Percentiles rank a stretch among this genome's conserved stretches.
These are phyloP conservation scores for Malus orientalis DNA, from an alignment of 306 rosid species.

Conservation along the genomic window DNA sequence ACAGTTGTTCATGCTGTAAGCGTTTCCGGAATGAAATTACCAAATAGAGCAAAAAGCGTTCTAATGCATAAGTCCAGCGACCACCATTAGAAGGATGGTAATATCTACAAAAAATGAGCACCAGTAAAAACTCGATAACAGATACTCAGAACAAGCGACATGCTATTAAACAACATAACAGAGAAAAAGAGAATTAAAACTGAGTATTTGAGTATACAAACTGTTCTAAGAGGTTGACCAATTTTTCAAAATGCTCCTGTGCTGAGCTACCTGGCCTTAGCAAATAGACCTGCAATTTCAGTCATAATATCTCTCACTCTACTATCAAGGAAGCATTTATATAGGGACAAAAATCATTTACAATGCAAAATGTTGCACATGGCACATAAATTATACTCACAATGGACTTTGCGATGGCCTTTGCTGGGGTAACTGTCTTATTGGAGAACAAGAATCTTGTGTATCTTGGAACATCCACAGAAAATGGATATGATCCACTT, in stretches of 20 bases:
- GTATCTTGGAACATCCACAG: conserved; percentile 89
- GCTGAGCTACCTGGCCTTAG: conserved; percentile 73
- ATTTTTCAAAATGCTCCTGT: conserved; percentile 70
- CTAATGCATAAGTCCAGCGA: conserved; percentile 92
- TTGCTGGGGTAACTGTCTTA: conserved; percentile 76
- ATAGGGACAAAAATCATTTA: conserved; percentile 11
- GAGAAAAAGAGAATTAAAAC: conserved; percentile 14
- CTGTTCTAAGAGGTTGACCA: conserved; percentile 99
- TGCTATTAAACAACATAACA: not conserved
- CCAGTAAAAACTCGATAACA: conserved; percentile 8
- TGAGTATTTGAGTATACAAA: conserved; percentile 47
- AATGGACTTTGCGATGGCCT: conserved; percentile 83
- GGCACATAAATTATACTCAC: conserved; percentile 58
- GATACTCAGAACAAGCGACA: not conserved
- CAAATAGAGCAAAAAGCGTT: conserved; percentile 75
- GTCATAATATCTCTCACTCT: conserved; percentile 11
- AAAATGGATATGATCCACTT: conserved; percentile 87
- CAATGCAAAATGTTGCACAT: conserved; percentile 2
- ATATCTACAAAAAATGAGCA: conserved; percentile 46
- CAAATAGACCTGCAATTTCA: conserved; percentile 70
- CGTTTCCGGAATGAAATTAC: conserved; percentile 86
- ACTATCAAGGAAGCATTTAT: conserved; percentile 13
- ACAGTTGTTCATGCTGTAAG: conserved; percentile 76
- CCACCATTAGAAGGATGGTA: conserved; percentile 99
- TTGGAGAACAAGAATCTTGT: conserved; percentile 93